Base-by-base conservation (phyloP, 2,329 filamentous ascomycete genomes). In the Bisporella sp. region DNA sequence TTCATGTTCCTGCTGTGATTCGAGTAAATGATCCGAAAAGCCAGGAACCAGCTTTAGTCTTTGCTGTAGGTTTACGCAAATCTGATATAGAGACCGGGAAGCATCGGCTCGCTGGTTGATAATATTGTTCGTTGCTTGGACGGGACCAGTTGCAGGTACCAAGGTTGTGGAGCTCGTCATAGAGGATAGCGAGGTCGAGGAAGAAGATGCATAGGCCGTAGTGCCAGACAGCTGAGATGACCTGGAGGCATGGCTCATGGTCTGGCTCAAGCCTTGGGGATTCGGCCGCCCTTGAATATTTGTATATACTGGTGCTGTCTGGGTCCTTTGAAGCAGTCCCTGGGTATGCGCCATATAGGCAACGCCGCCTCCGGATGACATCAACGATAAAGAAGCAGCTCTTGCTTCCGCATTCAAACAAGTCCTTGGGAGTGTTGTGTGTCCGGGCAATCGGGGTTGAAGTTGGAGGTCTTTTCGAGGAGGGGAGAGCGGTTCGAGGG, bases 41-140 rank as follows among this genome's bases (percentile, higher is more conserved):
- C 81, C 86, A 4, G 90, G 90, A 6, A 97, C 90, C 58, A 86
- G 85, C 50, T 83, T 78, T 54, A 99, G 74, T 56, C 93, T 83
- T 70, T 85, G 83, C 66, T 88, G 89, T 54, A 97, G 75, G 48
- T 85, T 83, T 59, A 95, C 79, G 68, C 93, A 97, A 68, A 95
- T 96, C 69, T 97, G 92, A 69, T 96, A 99, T 29, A 99, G 81
- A 8, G 91, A 96, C 53, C 85, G 80, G 50, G 88, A 89, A 58
- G 93, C 91, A 67, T 96, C 91, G 66, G 91, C 93, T 67, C 89
- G 87, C 69, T 92, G 88, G 71, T 99, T 99, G 76, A 99, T 96
- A 68, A 99, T 95, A 69, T 96, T 96, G 68, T 87, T 80, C 53
- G 87, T 89, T 54, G 90, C 87, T 62, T 89, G 73, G 54, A 91